A percentile compares a stretch with the other conserved stretches of the same genome.
These are phyloP conservation scores for Buxus sempervirens DNA, from an alignment of 164 flowering plant species.

Conservation along the genomic window DNA sequence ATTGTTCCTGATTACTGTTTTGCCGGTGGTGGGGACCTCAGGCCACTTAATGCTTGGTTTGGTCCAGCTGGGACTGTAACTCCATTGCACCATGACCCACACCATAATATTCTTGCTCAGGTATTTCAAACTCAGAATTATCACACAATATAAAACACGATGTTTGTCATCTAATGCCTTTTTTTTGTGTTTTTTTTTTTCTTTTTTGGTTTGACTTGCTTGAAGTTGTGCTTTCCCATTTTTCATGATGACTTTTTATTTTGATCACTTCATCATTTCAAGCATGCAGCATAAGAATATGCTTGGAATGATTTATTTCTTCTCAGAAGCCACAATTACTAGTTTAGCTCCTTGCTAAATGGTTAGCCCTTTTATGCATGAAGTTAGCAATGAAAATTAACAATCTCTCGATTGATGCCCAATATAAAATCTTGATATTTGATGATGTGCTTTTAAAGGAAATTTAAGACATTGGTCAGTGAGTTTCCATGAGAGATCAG, in stretches of 20 bases:
- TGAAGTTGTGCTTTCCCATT: neutral
- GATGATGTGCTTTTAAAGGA: too few relatives aligned
- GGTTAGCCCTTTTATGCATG: neutral
- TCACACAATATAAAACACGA: neutral
- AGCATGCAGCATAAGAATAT: neutral
- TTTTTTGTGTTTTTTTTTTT: neutral
- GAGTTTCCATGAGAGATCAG: too few relatives aligned
- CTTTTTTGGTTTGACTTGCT: neutral
- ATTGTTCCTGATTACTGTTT: conserved; percentile 86
- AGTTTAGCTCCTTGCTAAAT: neutral
- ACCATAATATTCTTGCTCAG: conserved; percentile 97
- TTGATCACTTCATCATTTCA: neutral
- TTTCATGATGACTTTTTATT: too few relatives aligned
- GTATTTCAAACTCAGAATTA: conserved; percentile 28
- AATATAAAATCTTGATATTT: too few relatives aligned
- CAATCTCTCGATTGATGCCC: too few relatives aligned
- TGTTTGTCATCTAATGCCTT: neutral
- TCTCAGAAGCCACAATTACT: neutral
- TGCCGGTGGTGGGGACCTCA: conserved; percentile 87
- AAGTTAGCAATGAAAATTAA: too few relatives aligned
- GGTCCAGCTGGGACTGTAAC: conserved; percentile 98
- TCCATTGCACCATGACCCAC: conserved; percentile 98
- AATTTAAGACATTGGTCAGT: too few relatives aligned
- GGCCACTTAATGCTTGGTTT: conserved; percentile 93
- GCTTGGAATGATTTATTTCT: neutral